These are phyloP conservation scores for Didymella exigua DNA, from an alignment of 2,329 filamentous ascomycete genomes.

Conservation along the genomic window DNA sequence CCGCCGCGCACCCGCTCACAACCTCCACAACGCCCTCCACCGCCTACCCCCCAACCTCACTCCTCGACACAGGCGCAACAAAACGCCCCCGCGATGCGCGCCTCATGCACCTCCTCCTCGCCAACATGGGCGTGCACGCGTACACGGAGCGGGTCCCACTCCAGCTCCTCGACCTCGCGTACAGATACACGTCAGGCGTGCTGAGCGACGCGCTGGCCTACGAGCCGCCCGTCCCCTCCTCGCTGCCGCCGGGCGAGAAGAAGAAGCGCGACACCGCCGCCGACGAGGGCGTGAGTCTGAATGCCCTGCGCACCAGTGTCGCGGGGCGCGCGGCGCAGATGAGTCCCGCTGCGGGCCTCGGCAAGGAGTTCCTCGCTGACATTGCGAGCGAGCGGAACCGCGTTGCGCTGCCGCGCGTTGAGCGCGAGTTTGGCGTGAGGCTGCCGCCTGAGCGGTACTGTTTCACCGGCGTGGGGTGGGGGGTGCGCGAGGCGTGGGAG, in stretches of 20 bases:
- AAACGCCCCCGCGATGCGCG: slow-evolving; percentile 76
- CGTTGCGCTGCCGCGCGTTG: slow-evolving; percentile 50
- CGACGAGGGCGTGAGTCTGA: slow-evolving; percentile 62
- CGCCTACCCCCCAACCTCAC: slow-evolving; percentile 43
- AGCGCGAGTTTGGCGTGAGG: slow-evolving; percentile 62
- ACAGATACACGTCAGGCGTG: slow-evolving; percentile 76
- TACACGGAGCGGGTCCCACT: slow-evolving; percentile 84
- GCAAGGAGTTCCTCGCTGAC: slow-evolving; percentile 78
- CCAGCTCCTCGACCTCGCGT: slow-evolving; percentile 83
- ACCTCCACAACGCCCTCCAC: slow-evolving; percentile 21
- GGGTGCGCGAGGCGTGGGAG: slow-evolving; percentile 59
- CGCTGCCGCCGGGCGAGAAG: slow-evolving; percentile 12
- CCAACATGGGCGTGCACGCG: slow-evolving; percentile 75
- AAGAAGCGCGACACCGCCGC: slow-evolving; percentile 35
- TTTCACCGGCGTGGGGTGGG: slow-evolving; percentile 46
- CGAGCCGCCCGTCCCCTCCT: slow-evolving; percentile 33
- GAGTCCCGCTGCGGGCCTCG: slow-evolving; percentile 47
- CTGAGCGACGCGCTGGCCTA: slow-evolving; percentile 64
- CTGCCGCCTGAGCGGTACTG: slow-evolving; percentile 66
- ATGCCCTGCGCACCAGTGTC: slow-evolving; percentile 75
- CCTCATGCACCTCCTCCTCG: slow-evolving; percentile 79
- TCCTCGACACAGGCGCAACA: slow-evolving; percentile 38
- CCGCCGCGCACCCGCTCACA: slow-evolving; percentile 23
- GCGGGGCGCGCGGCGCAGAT: slow-evolving; percentile 62
- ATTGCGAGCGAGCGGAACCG: slow-evolving; percentile 62